Evolutionary conservation across 2,329 filamentous ascomycete genomes (phyloP), one percentile per base, ranked within the genome.

Genomic region (Ascochyta clinopodiicola): DNA sequence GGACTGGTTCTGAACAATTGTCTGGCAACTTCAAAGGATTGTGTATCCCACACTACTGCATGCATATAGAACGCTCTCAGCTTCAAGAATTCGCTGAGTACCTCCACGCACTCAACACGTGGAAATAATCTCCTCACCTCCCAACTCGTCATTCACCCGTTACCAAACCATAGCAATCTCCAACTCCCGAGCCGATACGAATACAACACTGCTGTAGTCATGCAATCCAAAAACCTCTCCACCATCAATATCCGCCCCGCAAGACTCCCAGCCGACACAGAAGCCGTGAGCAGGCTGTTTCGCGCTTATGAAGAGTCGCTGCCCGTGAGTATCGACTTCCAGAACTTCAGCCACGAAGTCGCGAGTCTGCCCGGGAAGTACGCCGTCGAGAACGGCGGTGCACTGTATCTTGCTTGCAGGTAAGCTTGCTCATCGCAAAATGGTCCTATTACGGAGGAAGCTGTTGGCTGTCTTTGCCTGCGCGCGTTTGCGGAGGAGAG

Each of bases 321-420:
- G 1, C 75, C 75, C 19, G 77, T 87, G 46, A 83, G 85, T 60
- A 81, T 87, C 32, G 76, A 78, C 10, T 87, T 84, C 64, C 84
- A 87, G 68, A 75, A 78, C 56, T 87, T 86, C 70, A 65, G 76
- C 9, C 64, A 75, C 9, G 85, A 87, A 66, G 74, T 87, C 19
- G 72, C 77, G 6, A 74, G 68, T 8, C 71, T 87, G 15, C 84
- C 85, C 0, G 84, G 84, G 1, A 81, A 81, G 65, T 87, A 87
- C 66, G 69, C 77, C 0, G 67, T 73, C 4, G 69, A 74, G 2
- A 73, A 76, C 3, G 73, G 72, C 4, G 84, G 83, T 2, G 75
- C 77, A 21, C 67, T 86, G 0, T 75, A 84, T 19, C 76, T 86
- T 3, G 82, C 82, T 10, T 67, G 67, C 45, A 7, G 22, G 10